phyloP scores from a whole-genome alignment of 2,329 filamentous ascomycete genomes.

The Fusarium newnesense region DNA sequence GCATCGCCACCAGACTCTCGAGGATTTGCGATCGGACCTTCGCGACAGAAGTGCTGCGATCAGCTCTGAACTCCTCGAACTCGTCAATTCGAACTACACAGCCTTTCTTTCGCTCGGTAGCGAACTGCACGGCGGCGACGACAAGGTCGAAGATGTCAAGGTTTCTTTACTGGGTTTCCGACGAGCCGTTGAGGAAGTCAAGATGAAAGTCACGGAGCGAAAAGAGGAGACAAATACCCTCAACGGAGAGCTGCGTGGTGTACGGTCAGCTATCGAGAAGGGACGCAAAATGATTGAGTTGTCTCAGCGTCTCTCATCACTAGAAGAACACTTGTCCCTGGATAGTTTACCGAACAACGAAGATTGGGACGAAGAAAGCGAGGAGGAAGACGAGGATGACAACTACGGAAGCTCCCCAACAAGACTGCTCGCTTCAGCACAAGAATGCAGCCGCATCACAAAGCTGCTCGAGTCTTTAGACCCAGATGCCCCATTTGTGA shows the following conservation, averaged over 20 bases:
- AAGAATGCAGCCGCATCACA: conserved; percentile 57
- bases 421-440: conserved; percentile 58
- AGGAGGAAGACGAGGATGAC: conserved; percentile 52
- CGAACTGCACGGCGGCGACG: conserved; percentile 86
- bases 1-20: conserved; percentile 93
- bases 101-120: conserved; percentile 87
- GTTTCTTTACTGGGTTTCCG: conserved; percentile 88
- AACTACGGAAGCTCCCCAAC: conserved; percentile 58
- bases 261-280: conserved; percentile 70
- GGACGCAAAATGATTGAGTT: conserved; percentile 74
- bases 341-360: conserved; percentile 48
- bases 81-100: conserved; percentile 95
- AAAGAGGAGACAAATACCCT: conserved; percentile 70
- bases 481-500: conserved; percentile 59
- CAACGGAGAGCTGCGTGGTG: conserved; percentile 72
- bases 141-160: conserved; percentile 88
- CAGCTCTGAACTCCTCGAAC: conserved; percentile 86
- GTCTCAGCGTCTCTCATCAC: conserved; percentile 67
- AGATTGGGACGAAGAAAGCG: conserved; percentile 53
- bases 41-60: conserved; percentile 82
- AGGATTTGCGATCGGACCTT: conserved; percentile 89
- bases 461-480: conserved; percentile 57
- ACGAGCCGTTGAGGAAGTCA: conserved; percentile 81
- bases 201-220: conserved; percentile 70
- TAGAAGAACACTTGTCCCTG: conserved; percentile 73